Base-by-base conservation (phyloP, 2,329 filamentous ascomycete species). In the Aspergillus viridinutans region DNA sequence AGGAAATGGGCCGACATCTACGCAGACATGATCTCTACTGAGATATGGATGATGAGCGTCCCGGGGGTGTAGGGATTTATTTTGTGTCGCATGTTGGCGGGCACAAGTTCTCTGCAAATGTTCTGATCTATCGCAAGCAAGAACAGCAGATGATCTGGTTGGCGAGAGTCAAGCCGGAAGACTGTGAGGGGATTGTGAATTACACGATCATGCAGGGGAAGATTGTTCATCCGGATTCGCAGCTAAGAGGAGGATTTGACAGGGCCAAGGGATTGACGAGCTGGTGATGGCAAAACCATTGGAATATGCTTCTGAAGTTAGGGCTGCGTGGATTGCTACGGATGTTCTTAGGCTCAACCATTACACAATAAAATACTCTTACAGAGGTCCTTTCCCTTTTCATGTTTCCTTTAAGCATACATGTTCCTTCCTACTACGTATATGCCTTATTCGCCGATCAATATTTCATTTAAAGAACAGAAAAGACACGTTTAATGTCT, bases 1-100 rank as follows among this genome's bases (percentile, higher is more conserved):
- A 86, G 67, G 92, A 96, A 74, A 80, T 96, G 26, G 90, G 94
- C 77, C 83, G 91, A 3, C 90, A 96, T 71, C 82, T 96, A 25
- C 85, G 90, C 0, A 89, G 89, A 1, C 78, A 92, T 4, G 90
- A 90, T 0, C 76, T 96, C 10, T 90, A 87, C 71, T 85, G 92
- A 32, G 92, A 96, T 70, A 75, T 90, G 9, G 86, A 92, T 69
- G 92, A 96, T 71, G 86, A 90, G 72, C 80, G 92, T 49, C 88
- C 90, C 0, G 91, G 92, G 7, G 92, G 92, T 9, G 91, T 92
- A 1, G 92, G 90, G 1, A 90, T 96, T 58, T 95, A 94, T 76
- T 96, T 93, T 69, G 92, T 96, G 64, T 92, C 86, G 58, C 92
- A 97, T 70, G 90, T 96, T 4, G 92, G 93, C 38, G 93, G 92